phyloP scores from a whole-genome alignment of 108 stramenopile genomes.

The Nitzschia sp. region DNA sequence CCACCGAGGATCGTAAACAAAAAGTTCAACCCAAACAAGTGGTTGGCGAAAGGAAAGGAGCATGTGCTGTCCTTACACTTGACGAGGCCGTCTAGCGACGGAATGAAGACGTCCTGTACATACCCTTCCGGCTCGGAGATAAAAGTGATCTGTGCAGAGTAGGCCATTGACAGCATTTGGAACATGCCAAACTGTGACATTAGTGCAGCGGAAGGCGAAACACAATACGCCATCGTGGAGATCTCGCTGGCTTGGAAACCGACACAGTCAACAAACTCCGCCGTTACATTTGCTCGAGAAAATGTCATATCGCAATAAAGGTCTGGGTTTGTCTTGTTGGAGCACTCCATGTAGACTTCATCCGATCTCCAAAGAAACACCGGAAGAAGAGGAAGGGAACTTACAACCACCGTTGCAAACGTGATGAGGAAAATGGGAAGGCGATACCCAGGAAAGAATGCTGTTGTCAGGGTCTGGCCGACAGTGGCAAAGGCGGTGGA shows the following conservation, averaged over 20 bases:
- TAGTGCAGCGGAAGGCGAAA: constrained; percentile 35
- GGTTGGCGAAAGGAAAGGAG: constrained; percentile 32
- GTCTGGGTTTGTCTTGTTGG: constrained; percentile 6
- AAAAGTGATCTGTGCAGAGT: constrained; percentile 42
- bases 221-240: constrained; percentile 14
- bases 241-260: constrained; percentile 25
- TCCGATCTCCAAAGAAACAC: constrained; percentile 6
- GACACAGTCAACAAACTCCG: constrained; percentile 42
- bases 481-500: constrained; percentile 45
- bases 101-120: constrained; percentile 35
- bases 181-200: constrained; percentile 56
- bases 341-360: constrained; percentile 8
- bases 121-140: constrained; percentile 47
- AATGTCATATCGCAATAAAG: constrained; percentile 23
- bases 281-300: background rate
- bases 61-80: constrained; percentile 42
- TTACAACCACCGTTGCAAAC: constrained; percentile 32
- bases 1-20: constrained; percentile 52
- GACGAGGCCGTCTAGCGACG: constrained; percentile 24
- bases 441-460: constrained; percentile 49
- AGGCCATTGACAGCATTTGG: constrained; percentile 34
- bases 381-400: constrained; percentile 34
- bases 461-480: constrained; percentile 45
- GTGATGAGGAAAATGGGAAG: constrained; percentile 37
- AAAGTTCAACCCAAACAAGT: constrained; percentile 25